Base-by-base conservation (phyloP, 208 protist species). In the Trypanosomatidae sp. region DNA sequence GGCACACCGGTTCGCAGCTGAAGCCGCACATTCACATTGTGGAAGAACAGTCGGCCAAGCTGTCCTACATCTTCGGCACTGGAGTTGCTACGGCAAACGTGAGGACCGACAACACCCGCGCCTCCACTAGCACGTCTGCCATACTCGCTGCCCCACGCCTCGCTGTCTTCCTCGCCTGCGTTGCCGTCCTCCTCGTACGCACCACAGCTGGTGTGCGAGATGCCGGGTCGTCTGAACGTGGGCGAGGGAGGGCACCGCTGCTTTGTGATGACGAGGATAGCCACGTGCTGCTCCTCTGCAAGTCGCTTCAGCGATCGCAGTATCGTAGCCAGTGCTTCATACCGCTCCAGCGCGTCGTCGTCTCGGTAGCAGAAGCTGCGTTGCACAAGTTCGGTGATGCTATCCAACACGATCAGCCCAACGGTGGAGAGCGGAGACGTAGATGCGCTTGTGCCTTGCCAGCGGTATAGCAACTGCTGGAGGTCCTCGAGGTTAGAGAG, bases 21-120 rank as follows among this genome's bases (percentile, higher is more conserved):
- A 53, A 96, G 73, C 2, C 92, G 92, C 9, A 91, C 72, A 72
- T 94, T 92, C 33, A 94, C 87, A 50, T 78, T 78, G 79, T 94
- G 89, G 28, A 81, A 77, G 70, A 94, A 86, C 9, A 87, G 55
- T 0, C 86, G 83, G 0, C 91, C 88, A 30, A 96, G 77, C 62
- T 83, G 81, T 0, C 75, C 77, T 0, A 67, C 49, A 33, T 69
- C 49, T 22, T 65, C 60, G 10, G 39, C 22, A 10, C 60, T 62
- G 58, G 41, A 36, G 22, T 62, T 36, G 58, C 58, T 17, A 28
- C 41, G 36, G 39, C 19, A 7, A 19, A 39, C 60, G 22, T n/a
- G 60, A 65, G 60, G 9, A 17, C 39, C 60, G 39, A 41, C 60
- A 8, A 65, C 19, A 44, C 58, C 58, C 41, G 58, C 15, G 33